Percentiles rank a stretch among this genome's conserved stretches.
Conservation (phyloP, 192 early-diverging fungal species). For the Irineochytrium annulatum region DNA sequence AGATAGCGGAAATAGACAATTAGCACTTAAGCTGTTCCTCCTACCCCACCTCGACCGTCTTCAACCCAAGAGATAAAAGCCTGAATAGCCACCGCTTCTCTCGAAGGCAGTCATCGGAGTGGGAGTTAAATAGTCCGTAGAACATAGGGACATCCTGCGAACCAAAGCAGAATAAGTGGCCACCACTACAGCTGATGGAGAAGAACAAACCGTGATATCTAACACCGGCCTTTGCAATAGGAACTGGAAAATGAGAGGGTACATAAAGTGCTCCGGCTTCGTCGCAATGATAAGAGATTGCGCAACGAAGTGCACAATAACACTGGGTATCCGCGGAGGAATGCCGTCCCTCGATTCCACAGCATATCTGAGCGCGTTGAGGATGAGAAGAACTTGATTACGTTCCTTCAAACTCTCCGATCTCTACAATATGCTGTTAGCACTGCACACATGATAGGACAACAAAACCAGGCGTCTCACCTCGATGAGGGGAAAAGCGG, state of each 20-base stretch:
- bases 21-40: background rate
- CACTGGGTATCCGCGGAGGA: constrained; percentile 58
- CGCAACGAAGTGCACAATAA: constrained; percentile 65
- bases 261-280: constrained; percentile 73
- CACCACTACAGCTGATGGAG: background rate
- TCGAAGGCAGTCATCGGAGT: constrained; percentile 53
- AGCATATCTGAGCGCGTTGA: constrained; percentile 66
- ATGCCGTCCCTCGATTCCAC: constrained; percentile 42
- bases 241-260: constrained; percentile 70
- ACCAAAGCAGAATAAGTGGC: background rate
- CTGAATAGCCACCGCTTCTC: constrained; percentile 74
- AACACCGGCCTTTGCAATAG: constrained; percentile 65
- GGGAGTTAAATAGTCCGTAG: constrained; percentile 70
- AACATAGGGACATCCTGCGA: constrained; percentile 77
- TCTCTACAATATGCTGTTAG: constrained; percentile 28
- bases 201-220: constrained; percentile 57
- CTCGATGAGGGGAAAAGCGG: constrained; percentile 43
- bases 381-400: constrained; percentile 63
- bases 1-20: background rate
- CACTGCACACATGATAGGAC: background rate
- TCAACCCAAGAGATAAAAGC: constrained; percentile 57
- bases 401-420: constrained; percentile 55
- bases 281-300: constrained; percentile 57
- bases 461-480: constrained; percentile 3
- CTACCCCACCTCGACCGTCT: constrained; percentile 39